phyloP scores from a whole-genome alignment of 441 rosid genomes.

The Adansonia rubrostipa region DNA sequence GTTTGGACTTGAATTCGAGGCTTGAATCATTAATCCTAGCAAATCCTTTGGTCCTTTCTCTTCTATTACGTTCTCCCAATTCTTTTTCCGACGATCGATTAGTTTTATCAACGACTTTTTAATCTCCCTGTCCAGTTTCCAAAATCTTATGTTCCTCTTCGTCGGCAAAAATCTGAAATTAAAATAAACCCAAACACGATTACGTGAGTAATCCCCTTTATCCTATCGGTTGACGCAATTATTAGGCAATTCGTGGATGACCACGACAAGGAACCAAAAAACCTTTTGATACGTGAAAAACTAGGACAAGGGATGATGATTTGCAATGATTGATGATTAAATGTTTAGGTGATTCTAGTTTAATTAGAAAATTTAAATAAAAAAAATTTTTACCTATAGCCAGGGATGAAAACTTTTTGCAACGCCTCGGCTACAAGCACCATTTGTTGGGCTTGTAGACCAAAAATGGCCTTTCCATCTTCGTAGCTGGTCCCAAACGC shows the following conservation, averaged over 20 bases:
- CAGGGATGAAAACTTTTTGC: conserved; percentile 82
- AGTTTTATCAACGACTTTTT: conserved; percentile 64
- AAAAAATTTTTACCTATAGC: conserved; percentile 60
- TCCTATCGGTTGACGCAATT: not conserved
- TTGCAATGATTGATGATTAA: not conserved
- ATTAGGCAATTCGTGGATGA: not conserved
- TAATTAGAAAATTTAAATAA: not conserved
- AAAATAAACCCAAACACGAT: not conserved
- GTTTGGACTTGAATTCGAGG: conserved; percentile 39
- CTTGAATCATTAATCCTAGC: conserved; percentile 83
- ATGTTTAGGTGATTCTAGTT: no score
- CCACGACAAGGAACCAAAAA: not conserved
- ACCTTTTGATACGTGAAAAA: conserved; percentile 17
- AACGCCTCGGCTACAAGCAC: conserved; percentile 79
- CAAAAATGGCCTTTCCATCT: conserved; percentile 78
- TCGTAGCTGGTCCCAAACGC: conserved; percentile 86
- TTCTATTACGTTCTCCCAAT: not conserved
- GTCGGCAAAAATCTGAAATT: conserved; percentile 56
- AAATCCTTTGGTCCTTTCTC: conserved; percentile 60
- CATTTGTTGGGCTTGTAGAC: conserved; percentile 81
- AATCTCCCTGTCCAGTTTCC: conserved; percentile 79
- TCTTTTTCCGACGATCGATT: conserved; percentile 53
- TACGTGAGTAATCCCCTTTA: not conserved
- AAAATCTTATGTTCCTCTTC: conserved; percentile 65
- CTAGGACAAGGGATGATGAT: not conserved